phyloP scores from a whole-genome alignment of 306 rosid genomes.

The Quillaja saponaria region DNA sequence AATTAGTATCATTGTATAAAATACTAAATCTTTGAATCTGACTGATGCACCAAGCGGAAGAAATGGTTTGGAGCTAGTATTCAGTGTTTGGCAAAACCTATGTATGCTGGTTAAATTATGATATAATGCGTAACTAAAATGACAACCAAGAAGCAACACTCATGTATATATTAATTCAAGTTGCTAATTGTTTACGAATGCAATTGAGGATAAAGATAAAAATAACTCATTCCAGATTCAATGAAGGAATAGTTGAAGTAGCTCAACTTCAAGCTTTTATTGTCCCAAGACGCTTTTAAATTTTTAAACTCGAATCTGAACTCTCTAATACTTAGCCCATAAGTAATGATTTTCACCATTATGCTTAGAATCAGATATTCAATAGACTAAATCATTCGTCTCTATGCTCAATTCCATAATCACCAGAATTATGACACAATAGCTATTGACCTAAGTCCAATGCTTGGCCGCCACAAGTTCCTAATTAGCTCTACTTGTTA shows the following conservation, averaged over 20 bases:
- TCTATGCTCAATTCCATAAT: too few relatives aligned
- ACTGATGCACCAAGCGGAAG: neutral
- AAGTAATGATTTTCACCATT: too few relatives aligned
- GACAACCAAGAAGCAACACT: neutral
- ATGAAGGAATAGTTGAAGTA: neutral
- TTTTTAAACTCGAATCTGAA: too few relatives aligned
- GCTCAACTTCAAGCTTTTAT: too few relatives aligned
- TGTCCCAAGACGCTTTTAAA: too few relatives aligned
- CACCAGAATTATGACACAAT: neutral
- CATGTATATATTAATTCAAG: neutral
- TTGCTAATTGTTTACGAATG: too few relatives aligned
- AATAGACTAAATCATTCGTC: too few relatives aligned
- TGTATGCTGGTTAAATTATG: neutral
- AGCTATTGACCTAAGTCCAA: neutral
- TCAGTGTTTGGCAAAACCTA: neutral
- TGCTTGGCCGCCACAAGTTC: constrained; percentile 1
- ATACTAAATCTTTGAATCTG: neutral
- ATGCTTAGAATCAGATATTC: too few relatives aligned
- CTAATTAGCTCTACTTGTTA: neutral
- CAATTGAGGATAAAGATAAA: too few relatives aligned
- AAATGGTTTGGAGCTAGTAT: neutral
- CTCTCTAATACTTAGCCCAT: too few relatives aligned
- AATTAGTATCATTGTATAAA: too few relatives aligned
- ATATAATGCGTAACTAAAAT: neutral
- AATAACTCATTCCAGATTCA: neutral